Conservation (phyloP, 257 asterid species). For the Penstemon eatonii region DNA sequence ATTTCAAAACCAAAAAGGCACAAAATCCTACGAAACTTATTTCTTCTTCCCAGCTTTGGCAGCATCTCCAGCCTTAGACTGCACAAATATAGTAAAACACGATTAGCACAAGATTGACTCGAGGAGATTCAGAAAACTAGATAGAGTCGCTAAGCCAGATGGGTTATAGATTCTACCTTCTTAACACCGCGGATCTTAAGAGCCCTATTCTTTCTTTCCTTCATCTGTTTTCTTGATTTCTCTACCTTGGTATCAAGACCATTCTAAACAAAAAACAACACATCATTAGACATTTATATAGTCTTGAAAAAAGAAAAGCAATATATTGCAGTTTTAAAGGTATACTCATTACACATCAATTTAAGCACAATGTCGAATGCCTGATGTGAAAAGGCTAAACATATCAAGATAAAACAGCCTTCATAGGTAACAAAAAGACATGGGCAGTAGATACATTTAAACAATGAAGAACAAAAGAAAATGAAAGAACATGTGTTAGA, state of each 20-base stretch:
- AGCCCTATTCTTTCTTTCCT: constrained; percentile 56
- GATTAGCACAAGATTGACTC: background rate
- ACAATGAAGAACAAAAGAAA: too few relatives aligned
- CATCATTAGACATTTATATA: background rate
- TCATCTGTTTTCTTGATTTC: constrained; percentile 57
- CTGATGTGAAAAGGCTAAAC: too few relatives aligned
- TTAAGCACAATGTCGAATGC: too few relatives aligned
- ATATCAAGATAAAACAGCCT: too few relatives aligned
- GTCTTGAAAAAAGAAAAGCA: background rate
- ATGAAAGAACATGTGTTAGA: too few relatives aligned
- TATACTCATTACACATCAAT: too few relatives aligned
- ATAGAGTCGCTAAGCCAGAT: too few relatives aligned
- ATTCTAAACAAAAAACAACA: constrained; percentile 28
- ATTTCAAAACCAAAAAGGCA: constrained; percentile 15
- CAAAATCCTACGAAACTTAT: constrained; percentile 28
- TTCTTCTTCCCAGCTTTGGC: constrained; percentile 64
- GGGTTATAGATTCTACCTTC: constrained; percentile 33
- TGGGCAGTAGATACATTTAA: too few relatives aligned
- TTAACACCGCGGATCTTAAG: constrained; percentile 60
- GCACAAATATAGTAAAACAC: constrained; percentile 8
- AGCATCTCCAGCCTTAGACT: constrained; percentile 62
- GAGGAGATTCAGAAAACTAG: background rate
- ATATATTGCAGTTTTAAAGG: too few relatives aligned
- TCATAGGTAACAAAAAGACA: too few relatives aligned
- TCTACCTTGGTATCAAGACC: constrained; percentile 57